Evolutionary conservation across 352 stramenopile species (phyloP), one percentile per base, ranked within the genome.

Genomic region (Thalassiosira mediterranea): DNA sequence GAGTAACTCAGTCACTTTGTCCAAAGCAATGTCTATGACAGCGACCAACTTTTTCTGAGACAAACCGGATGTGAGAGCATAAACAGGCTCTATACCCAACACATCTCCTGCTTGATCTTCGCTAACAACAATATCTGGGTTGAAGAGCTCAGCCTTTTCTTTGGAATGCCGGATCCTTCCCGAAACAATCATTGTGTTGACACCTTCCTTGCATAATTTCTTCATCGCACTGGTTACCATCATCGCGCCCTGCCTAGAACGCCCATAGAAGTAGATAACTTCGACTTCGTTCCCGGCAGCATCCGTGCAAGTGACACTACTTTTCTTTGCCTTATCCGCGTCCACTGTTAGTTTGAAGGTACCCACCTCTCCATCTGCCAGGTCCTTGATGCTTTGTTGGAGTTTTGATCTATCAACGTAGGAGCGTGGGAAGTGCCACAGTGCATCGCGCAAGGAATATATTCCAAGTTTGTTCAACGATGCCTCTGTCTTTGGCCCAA

Each of bases 51-150:
- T 65, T 13, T 67, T 58, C 15, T 79, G 49, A 19, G 60, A 21
- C 46, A 79, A 54, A n/a, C 61, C 69, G 52, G 53, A 67, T 21
- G 52, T 44, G 15, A 79, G 44, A 13, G 28, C 25, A 68, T 79
- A 79, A 1, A 79, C 63, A 32, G 69, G 51, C 46, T 79, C 69
- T 37, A 79, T 73, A 34, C 60, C 69, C 40, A 79, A 42, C 2
- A 53, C 51, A 48, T 52, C 34, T n/a, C 61, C 58, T n/a, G 32
- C 31, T 62, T 67, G 23, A 15, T 76, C 46, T 21, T 28, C 11
- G 47, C 37, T 26, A 32, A 40, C 44, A 15, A 72, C 40, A 17
- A 73, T 19, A 58, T 79, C 69, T 19, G 69, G 69, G 52, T 79
- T 73, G n/a, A 73, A 67, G 5, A 79, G 42, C 28, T 49, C 40